phyloP scores from a whole-genome alignment of 1,284 basidiomycete species.

The Sporisorium sorghi region DNA sequence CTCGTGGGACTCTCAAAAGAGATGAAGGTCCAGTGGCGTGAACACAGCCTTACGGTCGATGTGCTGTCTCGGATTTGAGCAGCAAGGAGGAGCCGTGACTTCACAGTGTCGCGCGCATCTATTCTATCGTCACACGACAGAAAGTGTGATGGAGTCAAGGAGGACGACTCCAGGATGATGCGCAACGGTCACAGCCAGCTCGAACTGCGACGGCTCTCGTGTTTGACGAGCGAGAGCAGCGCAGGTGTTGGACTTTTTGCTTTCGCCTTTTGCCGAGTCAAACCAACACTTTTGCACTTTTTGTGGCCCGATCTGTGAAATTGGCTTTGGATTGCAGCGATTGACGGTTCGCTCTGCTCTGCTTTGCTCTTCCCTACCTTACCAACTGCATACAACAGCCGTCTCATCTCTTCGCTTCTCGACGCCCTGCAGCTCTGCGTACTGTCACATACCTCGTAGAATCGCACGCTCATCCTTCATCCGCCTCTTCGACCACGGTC shows the following conservation, averaged over 20 bases:
- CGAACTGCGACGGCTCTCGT: neutral
- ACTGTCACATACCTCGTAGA: neutral
- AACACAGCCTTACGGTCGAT: neutral
- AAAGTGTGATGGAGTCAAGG: neutral
- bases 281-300: constrained; percentile 5
- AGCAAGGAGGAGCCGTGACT: neutral
- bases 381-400: neutral
- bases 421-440: neutral
- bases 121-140: constrained; percentile 1
- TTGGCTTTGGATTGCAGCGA: neutral
- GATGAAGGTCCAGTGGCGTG: neutral
- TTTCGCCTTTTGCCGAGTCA: neutral
- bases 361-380: neutral
- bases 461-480: neutral
- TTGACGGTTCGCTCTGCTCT: too few relatives aligned
- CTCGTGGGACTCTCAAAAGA: neutral
- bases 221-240: neutral
- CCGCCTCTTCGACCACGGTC: neutral
- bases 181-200: neutral
- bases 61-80: neutral
- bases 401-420: neutral
- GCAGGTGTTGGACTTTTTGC: constrained; percentile 5
- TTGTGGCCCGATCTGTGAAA: neutral
- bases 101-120: neutral
- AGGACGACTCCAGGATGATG: neutral